Evolutionary conservation across 306 rosid genomes (phyloP), one percentile per base, ranked within the genome.

Genomic region (Castanospermum australe): DNA sequence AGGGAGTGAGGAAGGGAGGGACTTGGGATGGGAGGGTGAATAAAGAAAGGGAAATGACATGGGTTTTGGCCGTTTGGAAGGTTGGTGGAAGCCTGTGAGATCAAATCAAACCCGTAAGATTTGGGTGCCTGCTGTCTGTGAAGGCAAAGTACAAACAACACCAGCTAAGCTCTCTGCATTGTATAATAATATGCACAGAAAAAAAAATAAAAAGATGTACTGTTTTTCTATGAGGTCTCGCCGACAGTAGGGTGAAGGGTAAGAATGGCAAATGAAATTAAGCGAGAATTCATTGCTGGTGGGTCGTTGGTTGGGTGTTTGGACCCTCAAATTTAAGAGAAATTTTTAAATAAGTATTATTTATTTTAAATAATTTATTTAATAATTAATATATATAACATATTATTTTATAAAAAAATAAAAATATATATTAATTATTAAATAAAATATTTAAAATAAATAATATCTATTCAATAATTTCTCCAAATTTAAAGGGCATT

Each of bases 121-220:
- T 74, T 36, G 88, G 35, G 79, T 86, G 87, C 59, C 77, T 60
- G 47, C 78, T 60, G 21, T 33, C 69, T 81, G 69, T 35, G 62
- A 52, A 79, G 83, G 70, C 81, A 78, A 86, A 82, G 89, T 81
- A 85, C 91, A 79, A 79, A 75, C 71, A 76, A 52, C 8, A 36
- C 85, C 96, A 90, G 94, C 96, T 89, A 65, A 87, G 75, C 90
- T 57, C 44, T 71, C 3, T 55, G 14, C n/a, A 71, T 75, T 71
- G 13, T 79, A 77, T 77, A 56, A 28, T 64, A 50, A 25, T 25
- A 5, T n/a, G n/a, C n/a, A 38, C 13, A 47, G 14, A 0, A 0
- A 47, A 47, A 4, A 15, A 3, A 50, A 56, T 7, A 42, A 47
- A 13, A 61, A 33, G 39, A 44, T 13, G 14, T 2, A 28, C 0